A percentile compares a stretch with the other conserved stretches of the same genome.
Evolutionary conservation across 441 rosid genomes (phyloP).

Genomic region (Arabidopsis lyrata): DNA sequence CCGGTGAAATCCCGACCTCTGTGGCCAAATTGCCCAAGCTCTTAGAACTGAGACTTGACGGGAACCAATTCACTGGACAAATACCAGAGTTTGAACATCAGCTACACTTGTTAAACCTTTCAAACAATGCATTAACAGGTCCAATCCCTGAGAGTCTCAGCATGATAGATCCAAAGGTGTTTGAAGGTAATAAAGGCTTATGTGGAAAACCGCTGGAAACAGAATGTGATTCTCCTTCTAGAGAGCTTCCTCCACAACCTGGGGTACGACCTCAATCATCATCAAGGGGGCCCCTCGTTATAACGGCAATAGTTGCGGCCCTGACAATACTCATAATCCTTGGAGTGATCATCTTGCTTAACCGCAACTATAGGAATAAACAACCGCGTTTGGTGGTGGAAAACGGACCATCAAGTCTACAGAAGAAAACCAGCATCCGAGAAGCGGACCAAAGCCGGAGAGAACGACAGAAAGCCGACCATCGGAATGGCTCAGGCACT

Average conservation of each 20-base stretch:
- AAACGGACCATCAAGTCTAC: conserved; percentile 51
- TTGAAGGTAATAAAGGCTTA: conserved; percentile 72
- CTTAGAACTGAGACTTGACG: conserved; percentile 61
- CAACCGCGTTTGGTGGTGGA: conserved; percentile 31
- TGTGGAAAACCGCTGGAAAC: conserved; percentile 62
- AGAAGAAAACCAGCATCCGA: conserved; percentile 49
- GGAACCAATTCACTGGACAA: conserved; percentile 65
- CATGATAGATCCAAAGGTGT: conserved; percentile 45
- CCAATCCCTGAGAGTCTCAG: conserved; percentile 58
- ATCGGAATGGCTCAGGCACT: conserved; percentile 10
- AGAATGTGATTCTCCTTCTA: conserved; percentile 42
- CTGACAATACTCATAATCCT: conserved; percentile 47
- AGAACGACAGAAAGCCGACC: conserved; percentile 10
- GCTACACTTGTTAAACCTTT: conserved; percentile 52
- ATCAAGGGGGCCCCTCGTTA: conserved; percentile 19
- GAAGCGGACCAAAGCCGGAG: conserved; percentile 29
- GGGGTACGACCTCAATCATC: conserved; percentile 25
- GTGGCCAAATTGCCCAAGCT: conserved; percentile 59
- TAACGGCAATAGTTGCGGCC: conserved; percentile 34
- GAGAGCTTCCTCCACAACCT: conserved; percentile 26
- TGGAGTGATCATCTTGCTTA: conserved; percentile 41
- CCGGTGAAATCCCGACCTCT: conserved; percentile 67
- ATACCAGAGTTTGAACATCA: conserved; percentile 59
- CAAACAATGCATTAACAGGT: conserved; percentile 67
- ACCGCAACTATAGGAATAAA: conserved; percentile 34